Base-by-base conservation (phyloP, 306 rosid genomes). In the Corylus avellana region DNA sequence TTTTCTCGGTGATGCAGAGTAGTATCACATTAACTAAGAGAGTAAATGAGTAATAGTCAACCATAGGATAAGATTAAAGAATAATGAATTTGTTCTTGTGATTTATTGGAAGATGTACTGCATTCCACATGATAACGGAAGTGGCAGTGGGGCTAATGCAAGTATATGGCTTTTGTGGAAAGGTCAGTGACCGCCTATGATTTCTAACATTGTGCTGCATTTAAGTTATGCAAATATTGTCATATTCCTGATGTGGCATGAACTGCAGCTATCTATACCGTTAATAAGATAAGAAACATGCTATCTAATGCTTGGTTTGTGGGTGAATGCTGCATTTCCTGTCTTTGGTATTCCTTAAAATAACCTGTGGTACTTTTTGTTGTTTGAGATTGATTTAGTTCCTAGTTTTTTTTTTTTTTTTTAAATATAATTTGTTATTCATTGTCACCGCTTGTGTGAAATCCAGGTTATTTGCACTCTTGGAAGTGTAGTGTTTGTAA, bases 401-500 rank as follows among this genome's bases (percentile, higher is more conserved):
- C 7, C 6, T 50, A 61, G 6, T 12, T 7, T 42, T 66, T 12
- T 17, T 18, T 66, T 12, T 17, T 18, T 13, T 5, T 13, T 2
- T 11, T 17, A 20, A 16, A 49, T 5, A 20, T n/a, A 20, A 20
- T 22, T 10, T 25, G 39, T 27, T 25, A 12, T 71, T 51, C 64
- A 53, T 56, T 54, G 35, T 62, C 74, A 0, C 44, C 74, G 5
- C 51, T 7, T 76, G 63, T 51, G 42, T 80, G 39, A 12, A 75
- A 79, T 83, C 80, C 75, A 92, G 97, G 97, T 92, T 70, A 63
- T 89, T 46, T 92, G 97, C 87, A 92, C 93, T 54, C 82, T 90
- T 42, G 93, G 95, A 64, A 88, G 90, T 70, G 86, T 84, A 66
- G 96, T 92, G 69, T 92, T 92, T 50, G 84, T 92, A 71, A 86